A percentile compares a stretch with the other conserved stretches of the same genome.
phyloP scores from a whole-genome alignment of 441 rosid genomes.

The Isatis lusitanica region DNA sequence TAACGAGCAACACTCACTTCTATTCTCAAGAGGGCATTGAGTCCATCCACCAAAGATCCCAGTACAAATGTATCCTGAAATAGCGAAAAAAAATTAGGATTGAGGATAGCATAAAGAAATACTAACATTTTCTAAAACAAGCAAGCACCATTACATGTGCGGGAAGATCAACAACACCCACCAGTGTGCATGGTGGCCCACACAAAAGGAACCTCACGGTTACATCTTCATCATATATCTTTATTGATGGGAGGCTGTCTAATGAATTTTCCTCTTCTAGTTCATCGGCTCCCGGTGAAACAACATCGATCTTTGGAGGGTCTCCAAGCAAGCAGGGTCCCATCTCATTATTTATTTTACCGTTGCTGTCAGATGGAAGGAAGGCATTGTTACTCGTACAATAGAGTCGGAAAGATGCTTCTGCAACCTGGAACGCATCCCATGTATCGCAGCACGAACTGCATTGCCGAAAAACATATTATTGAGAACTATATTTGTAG shows the following conservation, averaged over 20 bases:
- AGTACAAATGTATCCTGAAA: constrained; percentile 68
- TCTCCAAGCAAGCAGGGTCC: constrained; percentile 84
- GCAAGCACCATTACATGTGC: constrained; percentile 16
- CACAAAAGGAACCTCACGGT: constrained; percentile 86
- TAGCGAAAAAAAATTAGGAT: constrained; percentile 27
- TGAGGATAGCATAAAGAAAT: constrained; percentile 18
- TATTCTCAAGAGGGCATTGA: constrained; percentile 86
- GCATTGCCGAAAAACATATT: constrained; percentile 35
- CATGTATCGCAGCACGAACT: constrained; percentile 89
- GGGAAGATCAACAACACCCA: constrained; percentile 40
- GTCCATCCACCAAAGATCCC: constrained; percentile 88
- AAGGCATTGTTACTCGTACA: constrained; percentile 47
- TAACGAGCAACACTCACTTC: constrained; percentile 66
- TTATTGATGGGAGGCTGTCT: constrained; percentile 77
- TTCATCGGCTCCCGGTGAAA: constrained; percentile 62
- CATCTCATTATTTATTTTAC: constrained; percentile 47
- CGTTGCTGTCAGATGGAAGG: constrained; percentile 41
- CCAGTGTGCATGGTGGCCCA: constrained; percentile 67
- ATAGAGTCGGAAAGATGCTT: constrained; percentile 84
- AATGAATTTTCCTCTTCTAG: constrained; percentile 73
- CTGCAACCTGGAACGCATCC: constrained; percentile 91
- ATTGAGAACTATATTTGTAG: constrained; percentile 5
- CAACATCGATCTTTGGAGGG: constrained; percentile 74
- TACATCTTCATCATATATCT: constrained; percentile 92
- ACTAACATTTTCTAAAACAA: constrained; percentile 19